These are phyloP conservation scores for Collybiopsis confluens DNA, from an alignment of 768 basidiomycete species.

Conservation along the genomic window DNA sequence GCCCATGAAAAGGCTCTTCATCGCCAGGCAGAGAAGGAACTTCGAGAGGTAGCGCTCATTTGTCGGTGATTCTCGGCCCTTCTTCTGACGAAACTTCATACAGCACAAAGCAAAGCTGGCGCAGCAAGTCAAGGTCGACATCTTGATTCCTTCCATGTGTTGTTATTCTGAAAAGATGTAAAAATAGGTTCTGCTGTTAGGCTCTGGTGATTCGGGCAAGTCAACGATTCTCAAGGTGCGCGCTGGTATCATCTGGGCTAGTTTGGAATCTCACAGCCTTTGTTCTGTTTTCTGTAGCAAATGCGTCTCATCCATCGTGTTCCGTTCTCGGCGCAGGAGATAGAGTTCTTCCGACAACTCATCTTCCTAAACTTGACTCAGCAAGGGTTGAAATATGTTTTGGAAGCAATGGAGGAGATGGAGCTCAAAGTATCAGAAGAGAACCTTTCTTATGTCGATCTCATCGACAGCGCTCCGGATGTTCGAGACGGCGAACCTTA, in stretches of 20 bases:
- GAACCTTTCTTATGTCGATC: conserved; percentile 52
- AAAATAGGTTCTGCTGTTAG: conserved; percentile 80
- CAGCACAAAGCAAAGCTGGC: conserved; percentile 75
- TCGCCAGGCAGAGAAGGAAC: conserved; percentile 68
- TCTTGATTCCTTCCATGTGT: too few relatives aligned
- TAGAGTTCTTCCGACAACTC: conserved; percentile 87
- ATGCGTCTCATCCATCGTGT: conserved; percentile 94
- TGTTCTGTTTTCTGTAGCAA: conserved; percentile 52
- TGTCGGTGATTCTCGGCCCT: background rate
- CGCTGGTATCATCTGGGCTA: background rate
- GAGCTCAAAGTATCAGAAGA: conserved; percentile 66
- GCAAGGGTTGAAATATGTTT: conserved; percentile 67
- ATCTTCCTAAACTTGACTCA: conserved; percentile 90
- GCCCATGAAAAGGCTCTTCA: conserved; percentile 68
- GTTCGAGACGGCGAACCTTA: conserved; percentile 79
- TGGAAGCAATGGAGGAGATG: conserved; percentile 90
- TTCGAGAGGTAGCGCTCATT: conserved; percentile 54
- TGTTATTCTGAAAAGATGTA: too few relatives aligned
- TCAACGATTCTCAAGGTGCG: conserved; percentile 83
- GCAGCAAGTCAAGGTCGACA: conserved; percentile 73
- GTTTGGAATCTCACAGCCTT: background rate
- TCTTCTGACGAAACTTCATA: background rate
- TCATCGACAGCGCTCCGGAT: conserved; percentile 67
- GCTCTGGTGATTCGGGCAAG: conserved; percentile 93
- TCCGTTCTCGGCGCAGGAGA: conserved; percentile 77